A percentile compares a stretch with the other conserved stretches of the same genome.
Evolutionary conservation across 192 early-diverging fungal genomes (phyloP).

Genomic region (Backusella liffmaniae): DNA sequence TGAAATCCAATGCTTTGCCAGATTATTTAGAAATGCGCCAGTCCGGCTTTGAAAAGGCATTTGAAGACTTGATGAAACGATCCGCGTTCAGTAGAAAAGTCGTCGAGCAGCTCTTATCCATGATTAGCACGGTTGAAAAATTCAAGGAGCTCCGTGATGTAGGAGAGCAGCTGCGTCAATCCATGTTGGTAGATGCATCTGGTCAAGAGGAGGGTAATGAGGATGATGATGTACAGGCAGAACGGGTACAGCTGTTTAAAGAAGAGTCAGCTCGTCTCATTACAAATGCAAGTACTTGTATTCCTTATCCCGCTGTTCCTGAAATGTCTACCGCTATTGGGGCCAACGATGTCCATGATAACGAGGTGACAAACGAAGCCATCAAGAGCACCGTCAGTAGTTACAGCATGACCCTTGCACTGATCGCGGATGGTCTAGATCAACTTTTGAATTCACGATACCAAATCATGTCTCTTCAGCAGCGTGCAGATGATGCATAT

Average conservation of each 20-base stretch:
- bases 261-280: conserved; percentile 18
- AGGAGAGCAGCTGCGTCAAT: conserved; percentile 24
- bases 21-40: conserved; percentile 34
- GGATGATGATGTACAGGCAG: conserved; percentile 18
- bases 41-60: conserved; percentile 33
- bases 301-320: conserved; percentile 17
- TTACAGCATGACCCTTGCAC: conserved; percentile 23
- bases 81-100: conserved; percentile 23
- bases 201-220: not conserved
- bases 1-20: conserved; percentile 9
- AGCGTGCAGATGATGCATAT: conserved; percentile 16
- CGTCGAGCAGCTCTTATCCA: conserved; percentile 30
- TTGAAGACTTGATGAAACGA: conserved; percentile 26
- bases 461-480: conserved; percentile 22
- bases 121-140: conserved; percentile 30
- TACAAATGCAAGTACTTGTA: conserved; percentile 8
- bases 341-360: conserved; percentile 6
- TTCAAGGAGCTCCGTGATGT: conserved; percentile 14
- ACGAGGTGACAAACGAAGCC: conserved; percentile 22
- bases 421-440: conserved; percentile 28
- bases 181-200: conserved; percentile 6
- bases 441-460: conserved; percentile 14
- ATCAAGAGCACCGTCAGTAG: conserved; percentile 20
- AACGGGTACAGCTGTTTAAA: conserved; percentile 18
- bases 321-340: conserved; percentile 29